These are phyloP conservation scores for Boechera divaricarpa DNA, from an alignment of 345 rosid species.

Conservation along the genomic window DNA sequence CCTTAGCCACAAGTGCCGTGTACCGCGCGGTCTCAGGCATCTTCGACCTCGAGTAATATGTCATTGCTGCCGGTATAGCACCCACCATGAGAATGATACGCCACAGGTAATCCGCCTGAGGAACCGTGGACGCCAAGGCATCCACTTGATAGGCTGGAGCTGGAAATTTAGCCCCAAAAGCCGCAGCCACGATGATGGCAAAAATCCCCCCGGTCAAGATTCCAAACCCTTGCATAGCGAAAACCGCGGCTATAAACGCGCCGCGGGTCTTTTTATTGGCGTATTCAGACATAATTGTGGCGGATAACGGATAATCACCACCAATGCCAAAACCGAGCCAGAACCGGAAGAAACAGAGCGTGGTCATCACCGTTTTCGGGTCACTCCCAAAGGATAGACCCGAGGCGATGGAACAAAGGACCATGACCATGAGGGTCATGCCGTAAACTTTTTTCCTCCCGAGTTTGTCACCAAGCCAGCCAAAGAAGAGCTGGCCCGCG, in stretches of 20 bases:
- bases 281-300: slow-evolving; percentile 86
- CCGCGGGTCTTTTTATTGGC: slow-evolving; percentile 91
- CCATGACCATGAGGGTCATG: slow-evolving; percentile 80
- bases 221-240: slow-evolving; percentile 94
- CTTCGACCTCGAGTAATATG: slow-evolving; percentile 83
- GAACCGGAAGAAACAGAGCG: slow-evolving; percentile 82
- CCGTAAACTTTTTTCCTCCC: slow-evolving; percentile 81
- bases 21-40: slow-evolving; percentile 95
- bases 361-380: slow-evolving; percentile 58
- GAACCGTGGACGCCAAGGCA: slow-evolving; percentile 61
- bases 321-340: slow-evolving; percentile 92
- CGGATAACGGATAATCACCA: slow-evolving; percentile 84
- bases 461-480: slow-evolving; percentile 83
- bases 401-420: slow-evolving; percentile 64
- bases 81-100: slow-evolving; percentile 81
- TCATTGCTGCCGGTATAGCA: slow-evolving; percentile 77
- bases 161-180: slow-evolving; percentile 57
- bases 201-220: slow-evolving; percentile 76
- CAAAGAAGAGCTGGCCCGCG: slow-evolving; percentile 77
- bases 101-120: slow-evolving; percentile 83
- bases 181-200: slow-evolving; percentile 59
- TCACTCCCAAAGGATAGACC: slow-evolving; percentile 66
- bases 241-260: slow-evolving; percentile 89
- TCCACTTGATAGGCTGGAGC: slow-evolving; percentile 58
- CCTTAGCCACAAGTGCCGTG: slow-evolving; percentile 87